Evolutionary conservation across 169 alveolate genomes (phyloP).

Genomic region (Plasmodium vivax): DNA sequence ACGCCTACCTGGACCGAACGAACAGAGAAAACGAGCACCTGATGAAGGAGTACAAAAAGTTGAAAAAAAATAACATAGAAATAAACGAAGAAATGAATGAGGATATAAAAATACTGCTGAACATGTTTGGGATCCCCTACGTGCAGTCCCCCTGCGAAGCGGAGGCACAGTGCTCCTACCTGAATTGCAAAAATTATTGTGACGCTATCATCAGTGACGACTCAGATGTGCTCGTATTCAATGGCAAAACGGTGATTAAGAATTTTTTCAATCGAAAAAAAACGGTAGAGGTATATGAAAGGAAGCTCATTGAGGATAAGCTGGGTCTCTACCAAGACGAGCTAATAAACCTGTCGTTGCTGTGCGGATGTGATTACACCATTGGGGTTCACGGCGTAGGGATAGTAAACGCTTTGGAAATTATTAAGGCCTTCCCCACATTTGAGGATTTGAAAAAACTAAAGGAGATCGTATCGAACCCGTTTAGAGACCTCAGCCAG

Average conservation of each 20-base stretch:
- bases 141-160: constrained; percentile 97
- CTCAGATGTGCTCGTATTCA: constrained; percentile 94
- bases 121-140: constrained; percentile 93
- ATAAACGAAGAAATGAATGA: constrained; percentile 80
- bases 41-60: constrained; percentile 31
- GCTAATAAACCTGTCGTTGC: constrained; percentile 90
- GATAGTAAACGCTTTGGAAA: constrained; percentile 95
- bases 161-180: constrained; percentile 94
- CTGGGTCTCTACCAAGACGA: constrained; percentile 90
- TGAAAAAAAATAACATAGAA: constrained; percentile 58
- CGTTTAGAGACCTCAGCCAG: constrained; percentile 37
- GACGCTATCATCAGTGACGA: constrained; percentile 96
- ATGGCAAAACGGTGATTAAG: constrained; percentile 91
- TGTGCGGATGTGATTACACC: constrained; percentile 96
- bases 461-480: constrained; percentile 87
- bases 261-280: constrained; percentile 90
- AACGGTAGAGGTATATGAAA: constrained; percentile 90
- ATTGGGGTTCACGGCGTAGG: constrained; percentile 96
- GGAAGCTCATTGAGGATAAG: constrained; percentile 78
- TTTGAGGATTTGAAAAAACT: constrained; percentile 86
- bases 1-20: constrained; percentile 23
- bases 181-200: constrained; percentile 84
- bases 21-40: constrained; percentile 45
- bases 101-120: constrained; percentile 84
- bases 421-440: constrained; percentile 90